Conservation (phyloP, 1,139 yeast genomes). For the Eremothecium sinecaudum region DNA sequence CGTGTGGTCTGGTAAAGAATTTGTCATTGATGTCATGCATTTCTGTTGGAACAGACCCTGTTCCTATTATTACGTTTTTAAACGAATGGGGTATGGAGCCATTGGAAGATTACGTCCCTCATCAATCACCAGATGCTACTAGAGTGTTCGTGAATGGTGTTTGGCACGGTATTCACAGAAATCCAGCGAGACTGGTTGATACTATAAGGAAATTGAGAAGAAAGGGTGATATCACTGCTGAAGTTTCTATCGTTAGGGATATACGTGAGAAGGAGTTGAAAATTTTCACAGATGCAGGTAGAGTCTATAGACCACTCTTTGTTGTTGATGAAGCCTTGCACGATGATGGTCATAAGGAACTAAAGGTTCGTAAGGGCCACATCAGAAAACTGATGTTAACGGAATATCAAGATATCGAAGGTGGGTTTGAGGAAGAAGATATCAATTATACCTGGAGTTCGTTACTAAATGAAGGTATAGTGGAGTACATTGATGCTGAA, state of each 20-base stretch:
- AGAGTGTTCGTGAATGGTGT: slow-evolving; percentile 97
- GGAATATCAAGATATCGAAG: slow-evolving; percentile 46
- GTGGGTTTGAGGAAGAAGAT: slow-evolving; percentile 47
- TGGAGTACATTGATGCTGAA: slow-evolving; percentile 93
- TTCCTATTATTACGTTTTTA: slow-evolving; percentile 83
- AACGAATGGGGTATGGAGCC: slow-evolving; percentile 99
- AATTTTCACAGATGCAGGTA: slow-evolving; percentile 96
- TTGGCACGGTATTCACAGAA: slow-evolving; percentile 98
- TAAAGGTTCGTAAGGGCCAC: slow-evolving; percentile 77
- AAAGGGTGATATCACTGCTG: slow-evolving; percentile 91
- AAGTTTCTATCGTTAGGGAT: slow-evolving; percentile 93
- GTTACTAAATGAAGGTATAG: slow-evolving; percentile 73
- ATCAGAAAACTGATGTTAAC: slow-evolving; percentile 59
- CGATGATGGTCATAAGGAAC: slow-evolving; percentile 60
- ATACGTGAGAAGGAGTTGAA: slow-evolving; percentile 93
- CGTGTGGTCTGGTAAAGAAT: slow-evolving; percentile 97
- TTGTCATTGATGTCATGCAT: slow-evolving; percentile 94
- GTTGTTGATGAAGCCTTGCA: slow-evolving; percentile 76
- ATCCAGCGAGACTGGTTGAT: slow-evolving; percentile 81
- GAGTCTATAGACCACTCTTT: slow-evolving; percentile 91
- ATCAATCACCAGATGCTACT: slow-evolving; percentile 83
- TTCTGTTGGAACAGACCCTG: slow-evolving; percentile 96
- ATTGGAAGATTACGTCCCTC: slow-evolving; percentile 89
- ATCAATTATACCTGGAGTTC: slow-evolving; percentile 74
- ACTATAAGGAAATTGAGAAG: slow-evolving; percentile 89